Evolutionary conservation across 192 early-diverging fungal species (phyloP), one percentile per base, ranked within the genome.

Genomic region (Diversispora eburnea): DNA sequence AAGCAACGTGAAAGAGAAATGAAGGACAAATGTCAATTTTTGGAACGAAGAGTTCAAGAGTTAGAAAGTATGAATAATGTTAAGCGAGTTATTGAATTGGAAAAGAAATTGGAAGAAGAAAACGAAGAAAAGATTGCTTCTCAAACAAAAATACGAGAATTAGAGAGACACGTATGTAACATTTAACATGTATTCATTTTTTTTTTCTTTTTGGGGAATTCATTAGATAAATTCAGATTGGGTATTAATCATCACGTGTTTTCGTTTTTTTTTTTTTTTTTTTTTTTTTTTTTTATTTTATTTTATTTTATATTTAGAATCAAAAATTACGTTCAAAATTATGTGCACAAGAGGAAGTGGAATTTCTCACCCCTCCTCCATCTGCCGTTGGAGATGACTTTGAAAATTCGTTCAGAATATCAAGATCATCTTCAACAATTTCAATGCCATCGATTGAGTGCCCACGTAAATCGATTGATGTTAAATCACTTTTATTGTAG

Each of bases 1-100:
- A 89, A 89, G 63, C 83, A 87, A 68, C 82, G 87, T 12, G 88
- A 88, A 73, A 77, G 82, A 43, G 88, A 87, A 48, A 80, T 87
- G 71, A 77, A 81, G 19, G 77, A 83, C 15, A 79, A 83, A 72
- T 89, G 86, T 64, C 47, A 82, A 72, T 79, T 77, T 13, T 73
- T 89, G 10, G 87, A 89, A 67, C 20, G 48, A 12, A 62, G 76
- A 19, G 71, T 77, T 12, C 71, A 68, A 60, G 76, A 77, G 51
- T 54, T 83, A 5, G 82, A 81, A 51, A 48, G 51, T 61, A 76
- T 78, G 8, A 43, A 81, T 51, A 70, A 13, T 60, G 67, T 48
- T 39, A 70, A 70, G 51, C 46, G 58, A 13, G 63, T 76, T 4
- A 45, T 19, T 46, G 75, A 76, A 45, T 71, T 76, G 46, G 75